Evolutionary conservation across 805 yeast genomes (phyloP), one percentile per base, ranked within the genome.

Genomic region (Candida broadrunensis): DNA sequence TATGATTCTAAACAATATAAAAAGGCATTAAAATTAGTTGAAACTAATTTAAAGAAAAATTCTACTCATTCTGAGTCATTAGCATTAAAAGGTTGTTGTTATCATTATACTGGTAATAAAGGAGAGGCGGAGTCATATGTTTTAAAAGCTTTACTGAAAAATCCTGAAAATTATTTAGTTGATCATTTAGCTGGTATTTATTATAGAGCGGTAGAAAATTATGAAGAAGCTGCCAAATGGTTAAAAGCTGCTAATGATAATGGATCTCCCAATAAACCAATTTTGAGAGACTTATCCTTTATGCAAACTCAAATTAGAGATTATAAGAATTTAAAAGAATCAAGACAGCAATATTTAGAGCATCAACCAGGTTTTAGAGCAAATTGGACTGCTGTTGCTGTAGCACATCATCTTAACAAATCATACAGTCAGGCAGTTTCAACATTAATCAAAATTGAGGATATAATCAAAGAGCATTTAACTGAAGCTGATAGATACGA

Each of bases 1-100:
- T 93, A 88, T 55, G 98, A 93, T 57, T 59, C 74, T 36, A 88
- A 87, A 60, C 89, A 88, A 61, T 90, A 90, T 70, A 87, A 87
- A 58, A 89, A 91, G 54, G 80, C 96, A 1, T 63, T 90, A 52
- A 86, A 86, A 58, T 57, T 81, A 21, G 76, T 88, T 33, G 97
- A 93, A 38, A 67, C 76, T 26, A 76, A 86, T 50, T 63, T 91
- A 54, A 87, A 88, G 69, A 88, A 86, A 54, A 80, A 81, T 54
- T 73, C 88, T 13, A 72, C 69, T 37, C 89, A 87, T 60, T 83
- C 89, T 20, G 95, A 88, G 54, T 80, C 95, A 2, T 65, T 86
- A 41, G 88, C 96, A 3, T 72, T 93, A 54, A 91, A 91, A 63
- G 98, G 95, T 2, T 71, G 95, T 39, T 67, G 80, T 42, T 71